Conservation (phyloP, 495 filamentous ascomycete species). For the Lasiosphaeriaceae sp. region DNA sequence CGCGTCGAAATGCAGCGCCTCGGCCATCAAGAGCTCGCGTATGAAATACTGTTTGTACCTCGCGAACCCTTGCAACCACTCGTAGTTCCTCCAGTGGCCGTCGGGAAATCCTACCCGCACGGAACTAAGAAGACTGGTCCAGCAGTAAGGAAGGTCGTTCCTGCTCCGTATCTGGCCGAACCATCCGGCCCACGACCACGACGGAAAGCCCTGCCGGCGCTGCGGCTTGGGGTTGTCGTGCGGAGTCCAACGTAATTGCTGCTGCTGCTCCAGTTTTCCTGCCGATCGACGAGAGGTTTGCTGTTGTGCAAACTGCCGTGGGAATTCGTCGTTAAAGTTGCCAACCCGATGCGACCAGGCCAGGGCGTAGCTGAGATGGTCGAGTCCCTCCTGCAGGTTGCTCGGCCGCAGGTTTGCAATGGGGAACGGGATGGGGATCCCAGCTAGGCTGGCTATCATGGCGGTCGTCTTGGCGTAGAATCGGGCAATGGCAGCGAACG, state of each 20-base stretch:
- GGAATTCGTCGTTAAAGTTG: conserved; percentile 5
- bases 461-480: conserved; percentile 19
- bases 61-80: conserved; percentile 3
- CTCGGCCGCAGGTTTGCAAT: conserved; percentile 2
- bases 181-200: conserved; percentile 28
- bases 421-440: conserved; percentile 13
- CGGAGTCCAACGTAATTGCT: conserved; percentile 7
- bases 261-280: background rate
- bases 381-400: conserved; percentile 6
- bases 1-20: conserved; percentile 14
- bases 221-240: conserved; percentile 13
- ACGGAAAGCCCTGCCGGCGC: conserved; percentile 20
- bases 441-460: conserved; percentile 15
- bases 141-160: conserved; percentile 16
- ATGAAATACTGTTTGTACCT: conserved; percentile 10
- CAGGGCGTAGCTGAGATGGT: conserved; percentile 11
- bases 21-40: conserved; percentile 10
- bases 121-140: conserved; percentile 15
- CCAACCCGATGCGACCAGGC: conserved; percentile 3
- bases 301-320: conserved; percentile 1
- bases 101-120: conserved; percentile 13
- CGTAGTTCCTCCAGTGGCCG: conserved; percentile 8
- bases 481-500: conserved; percentile 22
- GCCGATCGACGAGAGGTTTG: background rate
- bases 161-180: conserved; percentile 14